Evolutionary conservation across 2,329 filamentous ascomycete genomes (phyloP).

Genomic region (Xenosphaeropsis pyriputrescens): DNA sequence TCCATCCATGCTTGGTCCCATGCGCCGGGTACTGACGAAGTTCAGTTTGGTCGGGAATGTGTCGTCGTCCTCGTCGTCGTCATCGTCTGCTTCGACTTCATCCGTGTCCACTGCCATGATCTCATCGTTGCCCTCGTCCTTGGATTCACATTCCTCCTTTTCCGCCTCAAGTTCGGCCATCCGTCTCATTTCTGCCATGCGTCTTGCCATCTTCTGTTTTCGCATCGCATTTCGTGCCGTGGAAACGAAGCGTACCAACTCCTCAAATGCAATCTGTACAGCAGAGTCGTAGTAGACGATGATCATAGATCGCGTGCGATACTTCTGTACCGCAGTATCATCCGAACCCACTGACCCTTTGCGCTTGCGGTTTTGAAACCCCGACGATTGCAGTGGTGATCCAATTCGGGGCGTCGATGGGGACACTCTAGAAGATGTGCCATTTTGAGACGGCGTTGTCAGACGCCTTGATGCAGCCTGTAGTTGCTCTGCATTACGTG

Average conservation of each 20-base stretch:
- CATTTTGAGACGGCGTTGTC: conserved; percentile 5
- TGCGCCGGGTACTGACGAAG: conserved; percentile 23
- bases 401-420: conserved; percentile 1
- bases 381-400: background rate
- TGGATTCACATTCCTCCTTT: conserved; percentile 27
- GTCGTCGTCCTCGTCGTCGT: conserved; percentile 13
- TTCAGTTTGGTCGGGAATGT: conserved; percentile 18
- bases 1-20: conserved; percentile 18
- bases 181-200: conserved; percentile 50
- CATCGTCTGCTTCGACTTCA: conserved; percentile 1
- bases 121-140: conserved; percentile 3
- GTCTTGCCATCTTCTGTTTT: conserved; percentile 74
- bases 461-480: conserved; percentile 7
- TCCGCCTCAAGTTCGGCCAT: conserved; percentile 44
- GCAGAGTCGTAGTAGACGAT: conserved; percentile 89
- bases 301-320: conserved; percentile 60
- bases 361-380: conserved; percentile 13
- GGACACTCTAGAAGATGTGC: background rate
- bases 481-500: conserved; percentile 4
- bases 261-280: conserved; percentile 70
- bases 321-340: conserved; percentile 21
- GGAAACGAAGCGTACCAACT: conserved; percentile 69
- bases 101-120: conserved; percentile 1
- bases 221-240: conserved; percentile 70
- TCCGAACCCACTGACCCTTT: conserved; percentile 17